Evolutionary conservation across 768 basidiomycete species (phyloP), one percentile per base, ranked within the genome.

Genomic region (Boletus vermiculosoides): DNA sequence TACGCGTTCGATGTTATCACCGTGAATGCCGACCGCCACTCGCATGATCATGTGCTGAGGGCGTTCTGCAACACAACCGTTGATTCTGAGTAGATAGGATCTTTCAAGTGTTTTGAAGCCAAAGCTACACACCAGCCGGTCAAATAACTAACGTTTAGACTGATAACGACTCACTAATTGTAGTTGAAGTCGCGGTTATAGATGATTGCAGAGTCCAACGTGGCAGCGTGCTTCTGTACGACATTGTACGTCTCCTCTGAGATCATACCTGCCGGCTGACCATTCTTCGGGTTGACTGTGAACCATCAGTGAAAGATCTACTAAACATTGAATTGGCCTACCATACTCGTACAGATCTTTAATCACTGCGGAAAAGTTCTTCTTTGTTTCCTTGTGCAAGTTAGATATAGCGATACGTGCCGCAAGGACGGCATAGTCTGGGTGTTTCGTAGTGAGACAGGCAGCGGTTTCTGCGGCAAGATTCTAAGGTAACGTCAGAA

Each of bases 11-110:
- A 98, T 83, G 71, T 98, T 90, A 10, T 75, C 68, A 5, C 94
- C 95, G 71, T 98, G 96, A 54, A 99, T 94, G 40, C 96, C 96
- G 45, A 98, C 94, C 45, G 97, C 92, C 55, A 99, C 97, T 73
- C 97, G 94, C 97, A 99, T 98, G 72, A 98, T 88, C 85, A 98
- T 92, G 73, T 98, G 97, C 66, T 98, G 97, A 31, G 97, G 97
- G 37, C 97, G 87, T 73, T 99, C 97, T 41, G 94, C 95, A 46
- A 96, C 92, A 57, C 91, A 90, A 41, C 94, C 93, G 69, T 96
- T 84, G 75, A 98, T 86, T 56, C 94, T 87, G 41, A 99, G 87
- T 7, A 98, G 85, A 74, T 99, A 99, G 2, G 95, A 98, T 33
- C 95, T 90, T 75, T 99, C 97, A 33, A 99, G 86, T 3, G 97